Conservation (phyloP, 1,139 yeast genomes). For the Geotrichum histeridarum region DNA sequence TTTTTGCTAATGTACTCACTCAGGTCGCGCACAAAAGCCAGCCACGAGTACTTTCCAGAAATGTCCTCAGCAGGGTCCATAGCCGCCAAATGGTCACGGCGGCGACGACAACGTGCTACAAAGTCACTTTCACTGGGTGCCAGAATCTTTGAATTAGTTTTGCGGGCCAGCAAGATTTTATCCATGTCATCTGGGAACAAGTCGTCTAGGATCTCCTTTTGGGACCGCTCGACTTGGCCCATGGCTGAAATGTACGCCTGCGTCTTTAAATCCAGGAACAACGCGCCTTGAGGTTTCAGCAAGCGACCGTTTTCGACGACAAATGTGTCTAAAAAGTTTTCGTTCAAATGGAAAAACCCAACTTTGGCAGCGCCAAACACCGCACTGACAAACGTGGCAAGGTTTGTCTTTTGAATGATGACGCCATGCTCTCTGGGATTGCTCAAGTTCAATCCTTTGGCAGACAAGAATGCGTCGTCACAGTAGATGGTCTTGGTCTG, state of each 20-base stretch:
- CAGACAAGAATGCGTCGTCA: conserved; percentile 29
- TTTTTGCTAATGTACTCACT: conserved; percentile 74
- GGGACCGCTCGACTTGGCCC: conserved; percentile 63
- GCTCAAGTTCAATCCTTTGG: conserved; percentile 22
- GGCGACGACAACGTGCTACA: conserved; percentile 59
- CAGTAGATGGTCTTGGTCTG: conserved; percentile 40
- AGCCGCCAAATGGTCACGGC: conserved; percentile 59
- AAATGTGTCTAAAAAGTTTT: conserved; percentile 76
- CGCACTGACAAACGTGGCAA: conserved; percentile 82
- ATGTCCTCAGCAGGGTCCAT: conserved; percentile 46
- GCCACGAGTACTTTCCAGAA: conserved; percentile 66
- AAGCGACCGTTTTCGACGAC: conserved; percentile 49
- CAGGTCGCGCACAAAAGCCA: conserved; percentile 63
- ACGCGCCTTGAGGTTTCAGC: conserved; percentile 70
- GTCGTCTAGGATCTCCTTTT: conserved; percentile 66
- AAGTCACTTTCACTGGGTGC: conserved; percentile 72
- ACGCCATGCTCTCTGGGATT: conserved; percentile 45
- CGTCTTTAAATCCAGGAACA: conserved; percentile 82
- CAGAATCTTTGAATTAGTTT: conserved; percentile 34
- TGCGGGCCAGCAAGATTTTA: conserved; percentile 44
- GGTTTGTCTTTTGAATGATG: conserved; percentile 73
- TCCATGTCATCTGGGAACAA: conserved; percentile 59
- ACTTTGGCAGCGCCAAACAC: conserved; percentile 78
- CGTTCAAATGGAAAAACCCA: conserved; percentile 82
- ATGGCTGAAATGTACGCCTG: conserved; percentile 91